Evolutionary conservation across 1,139 yeast genomes (phyloP), one percentile per base, ranked within the genome.

Genomic region (Saccharomycopsis hybrid): DNA sequence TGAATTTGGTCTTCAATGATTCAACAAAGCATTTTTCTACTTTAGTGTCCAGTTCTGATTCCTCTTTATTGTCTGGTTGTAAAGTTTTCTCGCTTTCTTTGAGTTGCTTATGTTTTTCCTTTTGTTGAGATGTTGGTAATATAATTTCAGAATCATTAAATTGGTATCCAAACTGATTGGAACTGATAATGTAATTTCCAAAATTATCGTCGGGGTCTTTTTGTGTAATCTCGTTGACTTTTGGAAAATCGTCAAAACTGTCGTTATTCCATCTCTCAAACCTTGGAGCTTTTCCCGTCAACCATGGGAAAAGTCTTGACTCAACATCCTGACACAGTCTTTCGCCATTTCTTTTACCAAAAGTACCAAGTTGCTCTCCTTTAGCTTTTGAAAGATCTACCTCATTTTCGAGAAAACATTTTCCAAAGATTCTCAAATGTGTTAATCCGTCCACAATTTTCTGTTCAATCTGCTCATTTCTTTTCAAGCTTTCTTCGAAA

Each of bases 361-460:
- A 18, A 18, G 18, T 18, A 18, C 18, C 18, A 18, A 18, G 18
- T 18, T 18, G 18, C 18, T 18, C 18, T 18, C 18, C 18, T 18
- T 18, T 18, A 18, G 18, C 18, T 30, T 50, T 49, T 38, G 49
- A 36, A 24, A 11, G 7, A 9, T 36, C 18, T 11, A 36, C 5
- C 9, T n/a, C 13, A 24, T 36, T 36, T 32, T 68, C 64, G 31
- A 72, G 54, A 54, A 61, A 73, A 56, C 78, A 73, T 52, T 67
- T 68, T 47, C 71, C 71, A 56, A 68, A 73, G 24, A 71, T 62
- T 54, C 76, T 63, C 40, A 72, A 55, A 45, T 67, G 68, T 0
- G 73, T 49, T 8, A 71, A 54, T 47, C 63, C 64, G 52, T 73
- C 72, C 33, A 66, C 60, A 44, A 72, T 60, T 5, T 52, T 59